These are phyloP conservation scores for Claviceps sp. DNA, from an alignment of 2,329 filamentous ascomycete species.

Conservation along the genomic window DNA sequence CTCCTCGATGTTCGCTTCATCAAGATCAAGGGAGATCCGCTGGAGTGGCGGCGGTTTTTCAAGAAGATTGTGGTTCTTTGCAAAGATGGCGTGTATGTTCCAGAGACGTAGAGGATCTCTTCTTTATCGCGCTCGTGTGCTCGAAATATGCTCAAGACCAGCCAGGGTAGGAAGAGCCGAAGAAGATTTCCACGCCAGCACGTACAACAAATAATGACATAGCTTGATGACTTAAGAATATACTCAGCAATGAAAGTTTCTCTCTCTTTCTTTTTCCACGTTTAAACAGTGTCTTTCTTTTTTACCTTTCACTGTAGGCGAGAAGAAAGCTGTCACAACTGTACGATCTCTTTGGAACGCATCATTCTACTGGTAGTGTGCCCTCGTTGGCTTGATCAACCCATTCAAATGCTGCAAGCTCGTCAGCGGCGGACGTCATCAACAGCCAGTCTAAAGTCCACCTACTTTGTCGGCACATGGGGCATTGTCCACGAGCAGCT, in stretches of 20 bases:
- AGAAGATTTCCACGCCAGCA: background rate
- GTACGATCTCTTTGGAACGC: background rate
- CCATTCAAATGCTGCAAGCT: conserved; percentile 27
- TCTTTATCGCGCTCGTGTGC: background rate
- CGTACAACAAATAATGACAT: background rate
- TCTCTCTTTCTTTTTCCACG: no score
- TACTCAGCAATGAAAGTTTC: background rate
- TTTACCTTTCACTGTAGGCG: background rate
- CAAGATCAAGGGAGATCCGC: conserved; percentile 87
- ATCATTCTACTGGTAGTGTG: conserved; percentile 15
- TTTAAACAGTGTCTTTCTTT: no score
- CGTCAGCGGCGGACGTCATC: background rate
- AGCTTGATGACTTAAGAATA: background rate
- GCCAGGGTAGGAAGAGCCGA: background rate
- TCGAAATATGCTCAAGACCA: background rate
- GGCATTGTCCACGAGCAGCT: conserved; percentile 82
- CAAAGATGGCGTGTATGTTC: conserved; percentile 63
- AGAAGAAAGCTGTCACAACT: background rate
- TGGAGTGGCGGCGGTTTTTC: conserved; percentile 95
- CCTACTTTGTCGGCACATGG: conserved; percentile 91
- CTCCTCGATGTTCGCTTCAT: conserved; percentile 79
- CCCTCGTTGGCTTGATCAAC: conserved; percentile 21
- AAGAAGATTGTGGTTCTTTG: conserved; percentile 86
- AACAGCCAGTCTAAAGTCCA: background rate
- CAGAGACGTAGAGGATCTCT: conserved; percentile 22